Evolutionary conservation across 2,329 filamentous ascomycete genomes (phyloP), one percentile per base, ranked within the genome.

Genomic region (Trichoderma hamatum): DNA sequence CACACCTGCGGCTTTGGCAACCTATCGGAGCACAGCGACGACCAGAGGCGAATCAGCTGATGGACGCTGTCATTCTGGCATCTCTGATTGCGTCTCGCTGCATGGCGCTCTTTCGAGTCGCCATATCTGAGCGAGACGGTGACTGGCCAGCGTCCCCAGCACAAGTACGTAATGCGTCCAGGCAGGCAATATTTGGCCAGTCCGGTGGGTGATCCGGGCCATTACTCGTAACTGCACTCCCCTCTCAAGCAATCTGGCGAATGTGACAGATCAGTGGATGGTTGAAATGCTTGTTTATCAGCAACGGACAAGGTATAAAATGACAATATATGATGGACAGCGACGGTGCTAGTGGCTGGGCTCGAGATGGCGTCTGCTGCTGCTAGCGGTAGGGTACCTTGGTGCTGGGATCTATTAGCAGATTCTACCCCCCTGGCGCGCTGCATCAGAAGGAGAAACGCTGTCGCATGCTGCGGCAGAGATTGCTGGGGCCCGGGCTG

Each of bases 401-500:
- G 16, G 55, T 34, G 55, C 55, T 32, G 55, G 43, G 43, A 46
- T 46, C 36, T 5, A 39, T 14, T 43, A 43, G 39, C 36, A 32
- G 49, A 24, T 30, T 28, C 26, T 32, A 19, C 39, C 30, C 13
- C 49, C 61, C 46, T 63, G 32, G 60, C 60, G 46, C 60, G 49
- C 55, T 51, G 55, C 30, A 19, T 16, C 65, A 60, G 39, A 60
- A 52, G 36, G 43, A 11, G 21, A 21, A 49, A 21, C 46, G 21
- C 56, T 39, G 52, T 66, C 63, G 63, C 63, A 36, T 66, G 63
- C 63, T 66, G 67, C 67, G 67, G 60, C 49, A 69, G 67, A 64
- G 54, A 21, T 36, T 69, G 67, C 67, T 59, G 32, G 60, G 67
- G 30, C 60, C 67, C 63, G 60, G 67, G 21, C 59, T 19, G 67